phyloP scores from a whole-genome alignment of 192 early-diverging fungal species.

The Linnemannia hyalina region DNA sequence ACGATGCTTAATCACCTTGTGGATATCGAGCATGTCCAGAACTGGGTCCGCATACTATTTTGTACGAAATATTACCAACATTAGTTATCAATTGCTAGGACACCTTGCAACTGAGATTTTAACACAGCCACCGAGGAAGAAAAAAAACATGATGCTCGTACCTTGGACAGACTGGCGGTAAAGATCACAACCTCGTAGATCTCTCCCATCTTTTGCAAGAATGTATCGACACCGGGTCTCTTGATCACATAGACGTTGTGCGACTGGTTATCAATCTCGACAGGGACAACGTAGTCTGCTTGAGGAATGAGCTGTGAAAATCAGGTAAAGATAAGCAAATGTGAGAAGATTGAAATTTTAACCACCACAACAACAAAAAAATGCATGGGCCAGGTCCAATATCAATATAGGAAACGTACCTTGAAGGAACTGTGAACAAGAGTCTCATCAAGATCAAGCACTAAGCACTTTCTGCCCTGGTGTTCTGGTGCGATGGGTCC shows the following conservation, averaged over 20 bases:
- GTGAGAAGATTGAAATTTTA: background rate
- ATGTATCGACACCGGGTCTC: constrained; percentile 95
- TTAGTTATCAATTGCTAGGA: background rate
- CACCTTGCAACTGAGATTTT: background rate
- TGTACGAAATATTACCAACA: constrained; percentile 7
- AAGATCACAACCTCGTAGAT: constrained; percentile 96
- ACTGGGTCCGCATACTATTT: constrained; percentile 98
- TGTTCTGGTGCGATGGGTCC: constrained; percentile 78
- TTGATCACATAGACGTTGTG: constrained; percentile 98
- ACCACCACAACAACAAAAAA: background rate
- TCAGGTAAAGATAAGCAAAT: background rate
- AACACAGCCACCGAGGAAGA: background rate
- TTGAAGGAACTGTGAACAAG: constrained; percentile 98
- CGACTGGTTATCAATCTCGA: constrained; percentile 89
- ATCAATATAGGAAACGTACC: constrained; percentile 37
- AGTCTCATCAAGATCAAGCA: constrained; percentile 98
- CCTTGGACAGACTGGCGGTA: constrained; percentile 94
- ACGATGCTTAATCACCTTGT: constrained; percentile 88
- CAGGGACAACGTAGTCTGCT: constrained; percentile 93
- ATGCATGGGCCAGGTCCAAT: background rate
- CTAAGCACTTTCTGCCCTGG: constrained; percentile 88
- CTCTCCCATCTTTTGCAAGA: constrained; percentile 86
- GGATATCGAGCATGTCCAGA: constrained; percentile 90
- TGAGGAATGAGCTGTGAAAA: constrained; percentile 62
- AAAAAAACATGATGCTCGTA: constrained; percentile 21